A percentile compares a stretch with the other conserved stretches of the same genome.
These are phyloP conservation scores for Orbilia javanica DNA, from an alignment of 2,329 filamentous ascomycete genomes.

Conservation along the genomic window DNA sequence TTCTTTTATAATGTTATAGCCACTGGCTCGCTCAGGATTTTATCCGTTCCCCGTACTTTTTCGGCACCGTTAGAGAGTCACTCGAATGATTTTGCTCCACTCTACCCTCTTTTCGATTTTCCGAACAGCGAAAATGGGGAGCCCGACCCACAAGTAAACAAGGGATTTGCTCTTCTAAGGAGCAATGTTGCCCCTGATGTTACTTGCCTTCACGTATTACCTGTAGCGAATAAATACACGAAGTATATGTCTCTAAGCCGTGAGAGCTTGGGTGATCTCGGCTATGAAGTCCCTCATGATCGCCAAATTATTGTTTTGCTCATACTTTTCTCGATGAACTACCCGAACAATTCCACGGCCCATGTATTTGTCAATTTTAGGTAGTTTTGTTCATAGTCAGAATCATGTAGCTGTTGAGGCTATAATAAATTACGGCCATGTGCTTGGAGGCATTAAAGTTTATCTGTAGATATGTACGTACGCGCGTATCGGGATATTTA, in stretches of 20 bases:
- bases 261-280: neutral
- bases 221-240: neutral
- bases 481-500: too few species aligned
- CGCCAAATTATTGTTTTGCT: neutral
- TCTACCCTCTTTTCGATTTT: neutral
- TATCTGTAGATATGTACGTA: too few species aligned
- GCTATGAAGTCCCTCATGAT: neutral
- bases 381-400: neutral
- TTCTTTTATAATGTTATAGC: neutral
- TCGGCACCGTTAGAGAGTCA: neutral
- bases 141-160: too few species aligned
- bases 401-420: too few species aligned
- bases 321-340: neutral
- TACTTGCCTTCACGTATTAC: conserved; percentile 15
- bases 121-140: neutral
- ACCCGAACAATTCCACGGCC: too few species aligned
- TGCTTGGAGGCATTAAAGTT: too few species aligned
- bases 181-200: neutral
- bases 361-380: conserved; percentile 7
- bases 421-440: too few species aligned
- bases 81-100: neutral
- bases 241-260: neutral
- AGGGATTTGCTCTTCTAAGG: too few species aligned
- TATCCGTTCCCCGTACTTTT: conserved; percentile 1
- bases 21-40: neutral